Evolutionary conservation across 2,329 filamentous ascomycete genomes (phyloP).

Genomic region (Aspergillus hortae): DNA sequence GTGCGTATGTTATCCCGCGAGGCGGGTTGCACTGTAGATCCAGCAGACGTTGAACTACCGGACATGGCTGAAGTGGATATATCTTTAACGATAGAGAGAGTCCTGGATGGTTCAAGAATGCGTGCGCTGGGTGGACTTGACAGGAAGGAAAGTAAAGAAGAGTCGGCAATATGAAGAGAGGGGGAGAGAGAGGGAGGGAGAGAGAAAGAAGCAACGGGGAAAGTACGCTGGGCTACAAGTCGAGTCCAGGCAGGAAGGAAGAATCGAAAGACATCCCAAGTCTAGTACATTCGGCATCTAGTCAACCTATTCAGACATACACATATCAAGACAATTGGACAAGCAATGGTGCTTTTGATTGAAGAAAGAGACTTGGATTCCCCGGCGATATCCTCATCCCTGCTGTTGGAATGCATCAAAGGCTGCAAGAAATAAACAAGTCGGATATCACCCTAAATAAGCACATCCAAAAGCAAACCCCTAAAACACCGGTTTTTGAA

Average conservation of each 20-base stretch:
- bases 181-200: not conserved
- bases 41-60: constrained; percentile 22
- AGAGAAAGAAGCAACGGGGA: not conserved
- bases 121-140: not conserved
- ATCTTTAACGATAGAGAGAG: not conserved
- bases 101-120: constrained; percentile 3
- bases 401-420: constrained; percentile 23
- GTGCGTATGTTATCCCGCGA: constrained; percentile 25
- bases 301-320: too few relatives aligned
- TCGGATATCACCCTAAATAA: constrained; percentile 31
- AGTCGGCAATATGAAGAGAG: not conserved
- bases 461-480: constrained; percentile 26
- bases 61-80: constrained; percentile 18
- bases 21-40: constrained; percentile 8
- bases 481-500: constrained; percentile 19
- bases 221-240: not conserved
- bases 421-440: constrained; percentile 30
- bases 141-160: not conserved
- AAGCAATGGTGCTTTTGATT: constrained; percentile 4
- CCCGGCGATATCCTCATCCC: constrained; percentile 33
- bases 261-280: not conserved
- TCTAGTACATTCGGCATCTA: not conserved
- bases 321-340: not conserved
- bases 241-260: not conserved
- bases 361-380: constrained; percentile 12